phyloP scores from a whole-genome alignment of 2,329 filamentous ascomycete species.

The Phyllosticta capitalensis region DNA sequence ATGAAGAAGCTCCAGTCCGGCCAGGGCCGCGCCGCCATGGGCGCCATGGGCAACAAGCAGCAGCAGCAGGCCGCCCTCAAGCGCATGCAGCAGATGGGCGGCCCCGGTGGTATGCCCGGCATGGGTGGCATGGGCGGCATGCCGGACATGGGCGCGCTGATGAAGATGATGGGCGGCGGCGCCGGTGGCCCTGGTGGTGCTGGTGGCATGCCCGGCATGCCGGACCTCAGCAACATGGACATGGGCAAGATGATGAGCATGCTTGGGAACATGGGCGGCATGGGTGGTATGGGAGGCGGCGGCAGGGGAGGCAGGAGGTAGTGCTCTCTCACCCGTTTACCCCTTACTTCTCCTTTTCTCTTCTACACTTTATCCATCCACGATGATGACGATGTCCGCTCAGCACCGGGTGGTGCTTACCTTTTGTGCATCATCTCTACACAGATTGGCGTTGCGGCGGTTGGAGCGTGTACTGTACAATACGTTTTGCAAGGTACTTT shows the following conservation, averaged over 20 bases:
- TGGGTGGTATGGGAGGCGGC: neutral
- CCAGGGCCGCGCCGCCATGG: constrained; percentile 81
- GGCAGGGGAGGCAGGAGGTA: constrained; percentile 5
- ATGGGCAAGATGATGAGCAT: constrained; percentile 26
- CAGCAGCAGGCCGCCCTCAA: constrained; percentile 98
- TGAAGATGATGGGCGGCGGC: constrained; percentile 79
- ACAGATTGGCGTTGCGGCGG: too few relatives aligned
- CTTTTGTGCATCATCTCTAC: too few relatives aligned
- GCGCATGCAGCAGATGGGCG: constrained; percentile 84
- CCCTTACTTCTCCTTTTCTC: neutral
- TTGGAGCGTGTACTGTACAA: too few relatives aligned
- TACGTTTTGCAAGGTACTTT: too few relatives aligned
- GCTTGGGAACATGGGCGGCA: constrained; percentile 21
- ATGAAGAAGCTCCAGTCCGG: constrained; percentile 97
- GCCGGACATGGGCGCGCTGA: constrained; percentile 76
- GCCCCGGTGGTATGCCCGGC: constrained; percentile 45
- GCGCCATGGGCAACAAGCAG: constrained; percentile 79
- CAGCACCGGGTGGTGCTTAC: too few relatives aligned
- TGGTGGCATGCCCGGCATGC: constrained; percentile 55
- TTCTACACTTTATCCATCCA: too few relatives aligned
- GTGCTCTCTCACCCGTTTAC: neutral
- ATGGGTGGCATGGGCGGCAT: constrained; percentile 55
- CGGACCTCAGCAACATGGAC: constrained; percentile 40
- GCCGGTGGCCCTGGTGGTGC: constrained; percentile 43
- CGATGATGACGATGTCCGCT: too few relatives aligned